A percentile compares a stretch with the other conserved stretches of the same genome.
Evolutionary conservation across 2,329 filamentous ascomycete species (phyloP).

Genomic region (Pseudopithomyces chartarum): DNA sequence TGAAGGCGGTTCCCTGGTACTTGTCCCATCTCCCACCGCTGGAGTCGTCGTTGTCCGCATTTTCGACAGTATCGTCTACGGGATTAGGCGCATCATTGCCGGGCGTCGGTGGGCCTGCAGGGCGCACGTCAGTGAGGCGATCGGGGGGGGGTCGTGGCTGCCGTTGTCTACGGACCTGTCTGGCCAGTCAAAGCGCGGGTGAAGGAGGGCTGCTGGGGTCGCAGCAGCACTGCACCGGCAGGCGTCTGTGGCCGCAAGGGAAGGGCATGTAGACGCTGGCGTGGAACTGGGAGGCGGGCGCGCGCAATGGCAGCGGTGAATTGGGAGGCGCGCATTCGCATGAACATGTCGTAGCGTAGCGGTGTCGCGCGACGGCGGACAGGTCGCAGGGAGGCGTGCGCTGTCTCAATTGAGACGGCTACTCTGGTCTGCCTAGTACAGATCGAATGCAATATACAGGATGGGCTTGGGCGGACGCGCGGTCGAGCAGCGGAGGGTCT

Average conservation of each 20-base stretch:
- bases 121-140: constrained; percentile 7
- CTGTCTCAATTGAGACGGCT: constrained; percentile 13
- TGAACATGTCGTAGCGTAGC: constrained; percentile 33
- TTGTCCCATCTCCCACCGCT: constrained; percentile 24
- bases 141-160: constrained; percentile 13
- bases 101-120: constrained; percentile 17
- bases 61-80: constrained; percentile 42
- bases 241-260: constrained; percentile 27
- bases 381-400: constrained; percentile 19
- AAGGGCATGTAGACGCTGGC: constrained; percentile 16
- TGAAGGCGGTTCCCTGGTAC: constrained; percentile 51
- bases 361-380: constrained; percentile 29
- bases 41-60: constrained; percentile 23
- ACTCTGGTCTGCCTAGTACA: constrained; percentile 2
- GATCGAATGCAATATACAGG: constrained; percentile 21
- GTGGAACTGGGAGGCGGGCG: constrained; percentile 24
- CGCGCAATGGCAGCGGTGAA: constrained; percentile 21
- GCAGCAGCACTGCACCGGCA: constrained; percentile 23
- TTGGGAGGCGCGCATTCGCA: constrained; percentile 27
- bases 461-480: constrained; percentile 14
- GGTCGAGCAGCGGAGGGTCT: background rate
- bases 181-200: constrained; percentile 39
- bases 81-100: constrained; percentile 46
- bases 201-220: constrained; percentile 15
- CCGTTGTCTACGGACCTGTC: constrained; percentile 26